Conservation (phyloP, 176 grass and related monocot genomes). For the Canna indica region DNA sequence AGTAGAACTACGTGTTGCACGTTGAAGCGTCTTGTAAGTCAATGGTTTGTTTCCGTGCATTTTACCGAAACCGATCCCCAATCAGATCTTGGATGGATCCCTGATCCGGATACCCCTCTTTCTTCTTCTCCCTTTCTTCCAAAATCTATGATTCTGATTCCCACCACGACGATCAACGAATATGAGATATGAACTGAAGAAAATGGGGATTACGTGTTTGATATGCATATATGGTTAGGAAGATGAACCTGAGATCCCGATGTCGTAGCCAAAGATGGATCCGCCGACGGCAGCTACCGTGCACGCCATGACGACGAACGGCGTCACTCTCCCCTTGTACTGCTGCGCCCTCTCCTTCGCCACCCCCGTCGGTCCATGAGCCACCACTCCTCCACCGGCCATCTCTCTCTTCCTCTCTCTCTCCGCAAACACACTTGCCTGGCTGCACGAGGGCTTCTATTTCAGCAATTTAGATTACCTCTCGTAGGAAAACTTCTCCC, state of each 20-base stretch:
- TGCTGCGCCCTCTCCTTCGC: slow-evolving; percentile 64
- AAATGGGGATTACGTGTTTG: too few species aligned
- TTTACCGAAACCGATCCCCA: neutral
- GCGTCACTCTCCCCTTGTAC: slow-evolving; percentile 82
- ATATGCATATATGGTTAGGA: too few species aligned
- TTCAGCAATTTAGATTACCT: too few species aligned
- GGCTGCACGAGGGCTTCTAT: too few species aligned
- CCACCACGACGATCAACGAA: too few species aligned
- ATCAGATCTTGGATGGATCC: neutral
- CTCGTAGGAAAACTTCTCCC: too few species aligned
- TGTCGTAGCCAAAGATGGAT: slow-evolving; percentile 88
- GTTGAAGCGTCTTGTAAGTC: neutral
- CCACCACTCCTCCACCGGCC: slow-evolving; percentile 15
- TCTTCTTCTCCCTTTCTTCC: neutral
- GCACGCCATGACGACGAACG: slow-evolving; percentile 65
- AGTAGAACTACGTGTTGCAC: neutral
- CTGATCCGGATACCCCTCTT: neutral
- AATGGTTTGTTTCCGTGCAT: too few species aligned
- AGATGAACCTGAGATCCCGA: slow-evolving; percentile 70
- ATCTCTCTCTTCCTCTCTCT: neutral
- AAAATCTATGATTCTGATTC: neutral
- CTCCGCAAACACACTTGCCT: too few species aligned
- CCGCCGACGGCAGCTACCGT: slow-evolving; percentile 78
- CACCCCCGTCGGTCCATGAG: slow-evolving; percentile 59
- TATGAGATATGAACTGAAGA: rapidly evolving